phyloP scores from a whole-genome alignment of 2,329 filamentous ascomycete genomes.

The Diaporthe capsici region DNA sequence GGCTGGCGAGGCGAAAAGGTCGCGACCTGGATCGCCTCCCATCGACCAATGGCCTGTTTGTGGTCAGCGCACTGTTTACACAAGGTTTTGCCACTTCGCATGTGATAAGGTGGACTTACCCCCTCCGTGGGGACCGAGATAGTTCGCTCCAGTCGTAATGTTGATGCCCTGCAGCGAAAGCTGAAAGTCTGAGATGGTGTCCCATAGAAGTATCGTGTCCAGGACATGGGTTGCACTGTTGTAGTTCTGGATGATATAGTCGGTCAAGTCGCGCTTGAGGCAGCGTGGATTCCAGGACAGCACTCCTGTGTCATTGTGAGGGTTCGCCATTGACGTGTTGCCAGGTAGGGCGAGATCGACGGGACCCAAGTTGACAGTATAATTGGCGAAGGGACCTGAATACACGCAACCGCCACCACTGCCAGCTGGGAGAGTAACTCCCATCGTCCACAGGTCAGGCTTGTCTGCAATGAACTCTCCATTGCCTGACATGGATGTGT shows the following conservation, averaged over 20 bases:
- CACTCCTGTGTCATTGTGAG: slow-evolving; percentile 41
- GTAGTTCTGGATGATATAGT: slow-evolving; percentile 46
- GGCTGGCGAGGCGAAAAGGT: slow-evolving; percentile 25
- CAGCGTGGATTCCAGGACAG: slow-evolving; percentile 54
- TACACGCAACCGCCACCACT: slow-evolving; percentile 69
- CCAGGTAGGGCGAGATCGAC: slow-evolving; percentile 46
- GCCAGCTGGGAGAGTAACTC: slow-evolving; percentile 57
- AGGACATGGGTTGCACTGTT: slow-evolving; percentile 47
- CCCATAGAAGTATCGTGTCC: slow-evolving; percentile 24
- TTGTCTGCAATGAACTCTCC: slow-evolving; percentile 54
- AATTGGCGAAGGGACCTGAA: slow-evolving; percentile 63
- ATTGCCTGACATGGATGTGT: slow-evolving; percentile 60
- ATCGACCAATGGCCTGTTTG: slow-evolving; percentile 45
- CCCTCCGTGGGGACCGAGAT: slow-evolving; percentile 47
- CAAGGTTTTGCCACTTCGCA: not conserved
- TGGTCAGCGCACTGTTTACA: not conserved
- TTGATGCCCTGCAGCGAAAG: slow-evolving; percentile 8
- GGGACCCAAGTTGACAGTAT: slow-evolving; percentile 58
- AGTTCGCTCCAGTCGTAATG: slow-evolving; percentile 3
- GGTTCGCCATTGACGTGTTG: slow-evolving; percentile 45
- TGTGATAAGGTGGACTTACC: slow-evolving; percentile 49
- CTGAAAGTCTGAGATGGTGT: slow-evolving; percentile 50
- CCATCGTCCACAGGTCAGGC: not conserved
- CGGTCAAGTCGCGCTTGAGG: slow-evolving; percentile 48
- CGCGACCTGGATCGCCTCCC: slow-evolving; percentile 43